Conservation (phyloP, 1,139 yeast genomes). For the Candida neerlandica region DNA sequence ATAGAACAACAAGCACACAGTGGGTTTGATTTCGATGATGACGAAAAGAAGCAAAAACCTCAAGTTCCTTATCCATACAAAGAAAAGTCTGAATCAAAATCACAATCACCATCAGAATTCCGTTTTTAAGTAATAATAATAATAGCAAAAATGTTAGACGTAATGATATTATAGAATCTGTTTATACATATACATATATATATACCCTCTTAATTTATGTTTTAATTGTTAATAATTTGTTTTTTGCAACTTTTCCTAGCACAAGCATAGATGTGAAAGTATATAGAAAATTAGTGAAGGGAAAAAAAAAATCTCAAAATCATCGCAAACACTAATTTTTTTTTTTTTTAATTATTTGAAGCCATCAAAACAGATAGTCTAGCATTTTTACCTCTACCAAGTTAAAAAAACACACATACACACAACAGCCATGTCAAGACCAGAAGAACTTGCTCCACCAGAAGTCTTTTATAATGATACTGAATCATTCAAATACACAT, state of each 20-base stretch:
- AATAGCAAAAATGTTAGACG: no score
- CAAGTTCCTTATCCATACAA: slow-evolving; percentile 12
- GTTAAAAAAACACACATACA: not conserved
- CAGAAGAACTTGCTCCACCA: slow-evolving; percentile 97
- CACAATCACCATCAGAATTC: slow-evolving; percentile 16
- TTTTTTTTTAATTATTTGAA: not conserved
- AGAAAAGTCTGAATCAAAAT: slow-evolving; percentile 13
- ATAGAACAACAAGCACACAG: slow-evolving; percentile 10
- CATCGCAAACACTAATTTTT: slow-evolving; percentile 4
- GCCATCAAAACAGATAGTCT: not conserved
- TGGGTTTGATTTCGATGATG: slow-evolving; percentile 13
- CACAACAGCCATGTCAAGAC: slow-evolving; percentile 76
- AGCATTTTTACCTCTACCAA: no score
- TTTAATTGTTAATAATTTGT: not conserved
- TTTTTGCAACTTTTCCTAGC: slow-evolving; percentile 2
- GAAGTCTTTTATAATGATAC: slow-evolving; percentile 91
- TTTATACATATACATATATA: not conserved
- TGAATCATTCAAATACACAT: slow-evolving; percentile 87
- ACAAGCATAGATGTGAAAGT: not conserved
- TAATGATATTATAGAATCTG: not conserved
- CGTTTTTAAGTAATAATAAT: slow-evolving; percentile 9
- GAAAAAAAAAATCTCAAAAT: slow-evolving; percentile 7
- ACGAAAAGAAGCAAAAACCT: not conserved
- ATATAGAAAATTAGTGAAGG: not conserved
- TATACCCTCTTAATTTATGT: not conserved